Evolutionary conservation across 371 early-diverging fungal genomes (phyloP).

Genomic region (Apophysomyces trapeziformis): DNA sequence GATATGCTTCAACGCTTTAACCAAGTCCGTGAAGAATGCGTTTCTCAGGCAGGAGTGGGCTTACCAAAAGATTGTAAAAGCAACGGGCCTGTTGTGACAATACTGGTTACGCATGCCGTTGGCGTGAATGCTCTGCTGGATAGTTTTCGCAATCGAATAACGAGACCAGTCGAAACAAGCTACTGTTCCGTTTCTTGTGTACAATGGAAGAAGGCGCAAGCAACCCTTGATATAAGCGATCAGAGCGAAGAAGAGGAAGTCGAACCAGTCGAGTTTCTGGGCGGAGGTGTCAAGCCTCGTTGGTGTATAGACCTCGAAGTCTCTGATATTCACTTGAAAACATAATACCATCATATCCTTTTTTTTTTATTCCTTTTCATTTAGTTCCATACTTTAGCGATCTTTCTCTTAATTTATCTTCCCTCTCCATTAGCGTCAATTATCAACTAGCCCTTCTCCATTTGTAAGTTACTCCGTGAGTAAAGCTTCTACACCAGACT

Average conservation of each 20-base stretch:
- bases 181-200: slow-evolving; percentile 42
- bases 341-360: background rate
- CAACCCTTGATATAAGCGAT: slow-evolving; percentile 4
- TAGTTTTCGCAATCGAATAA: slow-evolving; percentile 35
- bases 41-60: slow-evolving; percentile 9
- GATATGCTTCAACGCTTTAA: slow-evolving; percentile 39
- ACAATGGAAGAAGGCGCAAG: slow-evolving; percentile 12
- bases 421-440: background rate
- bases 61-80: slow-evolving; percentile 12
- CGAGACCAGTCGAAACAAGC: slow-evolving; percentile 35
- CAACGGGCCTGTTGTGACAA: slow-evolving; percentile 1
- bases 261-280: background rate
- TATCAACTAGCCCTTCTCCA: background rate
- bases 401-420: background rate
- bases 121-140: slow-evolving; percentile 52
- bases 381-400: background rate
- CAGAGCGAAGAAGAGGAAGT: slow-evolving; percentile 17
- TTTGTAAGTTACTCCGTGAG: background rate
- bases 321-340: slow-evolving; percentile 21
- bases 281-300: slow-evolving; percentile 2
- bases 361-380: background rate
- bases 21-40: slow-evolving; percentile 25
- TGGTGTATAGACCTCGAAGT: slow-evolving; percentile 27
- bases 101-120: slow-evolving; percentile 47
- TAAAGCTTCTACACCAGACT: background rate